Percentiles rank a stretch among this genome's conserved stretches.
Evolutionary conservation across 257 asterid genomes (phyloP).

Genomic region (Nicotiana obtusifolia): DNA sequence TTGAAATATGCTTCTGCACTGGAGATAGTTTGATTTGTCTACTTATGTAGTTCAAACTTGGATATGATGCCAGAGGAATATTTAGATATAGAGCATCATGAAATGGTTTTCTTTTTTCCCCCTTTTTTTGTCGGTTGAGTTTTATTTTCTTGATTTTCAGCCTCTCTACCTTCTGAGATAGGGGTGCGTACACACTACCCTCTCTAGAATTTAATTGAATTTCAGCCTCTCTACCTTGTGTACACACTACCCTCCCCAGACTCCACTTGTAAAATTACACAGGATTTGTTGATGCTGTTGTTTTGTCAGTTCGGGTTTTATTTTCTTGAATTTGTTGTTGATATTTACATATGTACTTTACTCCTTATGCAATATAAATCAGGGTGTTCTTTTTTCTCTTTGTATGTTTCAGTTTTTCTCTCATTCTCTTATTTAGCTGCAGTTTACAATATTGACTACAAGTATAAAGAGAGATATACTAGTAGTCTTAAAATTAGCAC

Average conservation of each 20-base stretch:
- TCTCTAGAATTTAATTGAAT: too few relatives aligned
- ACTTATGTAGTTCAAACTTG: background rate
- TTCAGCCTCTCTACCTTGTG: too few relatives aligned
- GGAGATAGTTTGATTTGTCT: background rate
- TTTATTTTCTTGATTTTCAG: too few relatives aligned
- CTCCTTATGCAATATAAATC: background rate
- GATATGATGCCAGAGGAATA: constrained; percentile 1
- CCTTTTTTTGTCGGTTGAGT: too few relatives aligned
- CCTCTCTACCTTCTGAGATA: too few relatives aligned
- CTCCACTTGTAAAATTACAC: too few relatives aligned
- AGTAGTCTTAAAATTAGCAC: background rate
- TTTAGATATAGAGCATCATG: background rate
- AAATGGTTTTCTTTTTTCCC: background rate
- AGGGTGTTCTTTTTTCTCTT: background rate
- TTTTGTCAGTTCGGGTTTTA: background rate
- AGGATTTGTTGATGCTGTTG: too few relatives aligned
- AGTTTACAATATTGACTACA: background rate
- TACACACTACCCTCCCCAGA: too few relatives aligned
- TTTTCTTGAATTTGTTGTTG: background rate
- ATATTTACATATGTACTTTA: background rate
- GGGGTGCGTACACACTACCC: too few relatives aligned
- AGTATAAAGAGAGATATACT: background rate
- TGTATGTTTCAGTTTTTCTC: background rate
- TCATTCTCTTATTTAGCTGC: background rate
- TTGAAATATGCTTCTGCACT: background rate